These are phyloP conservation scores for Wilcoxina mikolae DNA, from an alignment of 495 filamentous ascomycete genomes.

Conservation along the genomic window DNA sequence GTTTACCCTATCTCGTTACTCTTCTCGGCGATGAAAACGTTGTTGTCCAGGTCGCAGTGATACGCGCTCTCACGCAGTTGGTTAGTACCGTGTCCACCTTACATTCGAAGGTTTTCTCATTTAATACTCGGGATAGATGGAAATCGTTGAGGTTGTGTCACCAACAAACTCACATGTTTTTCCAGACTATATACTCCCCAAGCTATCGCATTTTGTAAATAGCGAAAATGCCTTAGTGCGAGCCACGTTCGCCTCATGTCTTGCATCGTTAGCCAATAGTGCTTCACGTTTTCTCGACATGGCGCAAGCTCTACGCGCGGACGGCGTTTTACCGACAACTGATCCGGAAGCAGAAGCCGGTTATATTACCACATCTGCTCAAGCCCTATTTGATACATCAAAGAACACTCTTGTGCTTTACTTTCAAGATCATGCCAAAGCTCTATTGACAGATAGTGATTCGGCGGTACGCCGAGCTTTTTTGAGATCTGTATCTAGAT, in stretches of 20 bases:
- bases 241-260: constrained; percentile 79
- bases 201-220: constrained; percentile 56
- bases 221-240: constrained; percentile 54
- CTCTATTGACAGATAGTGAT: constrained; percentile 72
- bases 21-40: constrained; percentile 68
- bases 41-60: constrained; percentile 66
- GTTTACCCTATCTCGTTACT: constrained; percentile 75
- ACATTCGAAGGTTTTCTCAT: not conserved
- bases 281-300: constrained; percentile 75
- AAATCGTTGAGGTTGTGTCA: constrained; percentile 71
- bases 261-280: constrained; percentile 82
- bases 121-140: constrained; percentile 40
- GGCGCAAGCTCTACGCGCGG: constrained; percentile 72
- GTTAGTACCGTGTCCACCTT: constrained; percentile 22
- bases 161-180: constrained; percentile 93
- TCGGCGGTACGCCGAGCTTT: constrained; percentile 84
- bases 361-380: constrained; percentile 40
- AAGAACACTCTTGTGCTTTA: constrained; percentile 57
- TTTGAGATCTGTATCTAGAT: constrained; percentile 75
- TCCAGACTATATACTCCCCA: constrained; percentile 82
- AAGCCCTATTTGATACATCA: constrained; percentile 69
- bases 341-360: constrained; percentile 73
- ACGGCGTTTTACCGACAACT: constrained; percentile 61
- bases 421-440: constrained; percentile 79
- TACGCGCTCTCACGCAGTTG: constrained; percentile 74